These are phyloP conservation scores for Dujonia santamariae DNA, from an alignment of 1,139 yeast genomes.

Conservation along the genomic window DNA sequence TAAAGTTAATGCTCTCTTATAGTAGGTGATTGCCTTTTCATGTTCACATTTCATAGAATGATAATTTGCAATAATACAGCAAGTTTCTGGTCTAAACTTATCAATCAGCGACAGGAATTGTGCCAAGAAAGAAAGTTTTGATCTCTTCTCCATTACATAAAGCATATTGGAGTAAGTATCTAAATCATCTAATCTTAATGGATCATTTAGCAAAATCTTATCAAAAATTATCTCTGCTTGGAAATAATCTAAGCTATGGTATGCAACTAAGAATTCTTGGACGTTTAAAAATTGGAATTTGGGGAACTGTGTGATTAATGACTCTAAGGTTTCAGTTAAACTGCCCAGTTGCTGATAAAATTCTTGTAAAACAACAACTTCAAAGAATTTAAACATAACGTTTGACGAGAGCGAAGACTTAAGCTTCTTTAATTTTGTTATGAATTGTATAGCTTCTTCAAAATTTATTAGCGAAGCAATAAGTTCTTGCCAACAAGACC, in stretches of 20 bases:
- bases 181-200: constrained; percentile 83
- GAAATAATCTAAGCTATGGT: constrained; percentile 76
- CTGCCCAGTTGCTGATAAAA: constrained; percentile 66
- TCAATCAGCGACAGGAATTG: constrained; percentile 83
- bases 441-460: constrained; percentile 56
- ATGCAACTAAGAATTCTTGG: constrained; percentile 77
- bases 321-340: constrained; percentile 47
- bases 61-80: constrained; percentile 91
- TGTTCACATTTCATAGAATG: constrained; percentile 91
- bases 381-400: constrained; percentile 67
- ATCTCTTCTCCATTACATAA: constrained; percentile 87
- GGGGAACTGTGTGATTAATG: constrained; percentile 57
- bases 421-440: constrained; percentile 31
- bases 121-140: constrained; percentile 83
- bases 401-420: constrained; percentile 20
- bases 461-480: constrained; percentile 59
- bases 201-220: constrained; percentile 69
- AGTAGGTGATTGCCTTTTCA: constrained; percentile 91
- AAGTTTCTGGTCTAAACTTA: constrained; percentile 89
- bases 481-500: constrained; percentile 93
- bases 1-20: constrained; percentile 81
- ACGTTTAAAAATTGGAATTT: constrained; percentile 69
- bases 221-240: constrained; percentile 82
- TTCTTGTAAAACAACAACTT: constrained; percentile 72
- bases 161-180: constrained; percentile 91